Base-by-base conservation (phyloP, 2,329 filamentous ascomycete species). In the Alternaria sp. region DNA sequence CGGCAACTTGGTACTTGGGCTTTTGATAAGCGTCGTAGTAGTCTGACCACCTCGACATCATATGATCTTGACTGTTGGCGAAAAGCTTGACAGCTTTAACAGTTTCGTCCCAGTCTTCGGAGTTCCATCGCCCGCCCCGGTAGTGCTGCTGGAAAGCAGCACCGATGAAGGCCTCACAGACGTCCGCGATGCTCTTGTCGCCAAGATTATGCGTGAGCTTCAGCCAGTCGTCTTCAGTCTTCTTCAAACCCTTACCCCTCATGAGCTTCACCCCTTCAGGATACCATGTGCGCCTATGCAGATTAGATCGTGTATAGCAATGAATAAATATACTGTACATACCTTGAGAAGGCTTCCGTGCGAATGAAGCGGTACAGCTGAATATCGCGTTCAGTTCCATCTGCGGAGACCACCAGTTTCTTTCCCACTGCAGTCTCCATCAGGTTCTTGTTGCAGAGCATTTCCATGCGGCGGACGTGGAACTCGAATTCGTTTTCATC, bases 141-240 rank as follows among this genome's bases (percentile, higher is more conserved):
- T 87, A 84, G 55, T 86, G 82, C 7, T 86, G 81, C 44, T 90
- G 89, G 53, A 89, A 83, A 0, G 94, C 91, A 3, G 95, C 96
- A 6, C 95, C 96, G 51, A 99, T 98, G 60, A 97, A 82, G 0
- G 96, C 95, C 77, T 98, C 96, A 64, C 93, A 97, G 1, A 98
- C 93, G 79, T 98, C 96, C 4, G 96, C 95, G 72, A 97, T 90
- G 1, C 91, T 91, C 82, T 99, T 99, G 80, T 97, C 92, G 1
- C 89, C 90, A 2, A 99, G 85, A 17, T 71, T 70, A 57, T 74
- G 72, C 0, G 82, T 83, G 74, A 97, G 94, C 10, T 81, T 85
- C 6, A 82, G 79, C 25, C 81, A 83, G 11, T 83, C 79, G 12
- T 78, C 70, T 19, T 79, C 83, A 61, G 82, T 84, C 57, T 81